Evolutionary conservation across 225 moss, liverwort and hornwort species (phyloP).

Genomic region (Polytrichum formosum): DNA sequence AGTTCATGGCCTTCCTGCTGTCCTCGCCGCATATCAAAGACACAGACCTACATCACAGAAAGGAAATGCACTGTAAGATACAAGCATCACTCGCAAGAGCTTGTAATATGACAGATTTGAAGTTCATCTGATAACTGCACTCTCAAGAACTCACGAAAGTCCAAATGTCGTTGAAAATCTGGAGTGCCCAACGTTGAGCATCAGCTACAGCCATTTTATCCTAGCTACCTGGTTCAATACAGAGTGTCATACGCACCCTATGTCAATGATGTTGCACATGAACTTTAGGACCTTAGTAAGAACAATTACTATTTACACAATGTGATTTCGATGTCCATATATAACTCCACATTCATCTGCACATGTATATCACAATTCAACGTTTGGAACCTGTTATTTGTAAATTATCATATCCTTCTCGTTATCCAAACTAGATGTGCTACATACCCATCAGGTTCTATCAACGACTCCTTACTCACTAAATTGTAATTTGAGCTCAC

Average conservation of each 20-base stretch:
- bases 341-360: no score
- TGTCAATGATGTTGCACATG: not conserved
- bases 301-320: no score
- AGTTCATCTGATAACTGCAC: no score
- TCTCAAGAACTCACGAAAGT: not conserved
- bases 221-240: not conserved
- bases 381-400: no score
- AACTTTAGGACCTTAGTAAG: no score
- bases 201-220: not conserved
- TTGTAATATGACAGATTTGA: no score
- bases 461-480: no score
- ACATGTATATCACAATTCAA: no score
- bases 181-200: not conserved
- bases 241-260: not conserved
- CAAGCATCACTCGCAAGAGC: no score
- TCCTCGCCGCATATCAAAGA: conserved; percentile 85
- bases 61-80: not conserved
- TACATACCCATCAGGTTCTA: no score
- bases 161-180: not conserved
- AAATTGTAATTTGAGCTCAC: no score
- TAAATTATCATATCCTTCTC: not conserved
- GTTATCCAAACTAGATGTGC: not conserved
- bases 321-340: no score
- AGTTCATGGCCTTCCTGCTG: conserved; percentile 88
- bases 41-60: conserved; percentile 50